Evolutionary conservation across 352 stramenopile species (phyloP), one percentile per base, ranked within the genome.

Genomic region (Phytopythium mirpurense): DNA sequence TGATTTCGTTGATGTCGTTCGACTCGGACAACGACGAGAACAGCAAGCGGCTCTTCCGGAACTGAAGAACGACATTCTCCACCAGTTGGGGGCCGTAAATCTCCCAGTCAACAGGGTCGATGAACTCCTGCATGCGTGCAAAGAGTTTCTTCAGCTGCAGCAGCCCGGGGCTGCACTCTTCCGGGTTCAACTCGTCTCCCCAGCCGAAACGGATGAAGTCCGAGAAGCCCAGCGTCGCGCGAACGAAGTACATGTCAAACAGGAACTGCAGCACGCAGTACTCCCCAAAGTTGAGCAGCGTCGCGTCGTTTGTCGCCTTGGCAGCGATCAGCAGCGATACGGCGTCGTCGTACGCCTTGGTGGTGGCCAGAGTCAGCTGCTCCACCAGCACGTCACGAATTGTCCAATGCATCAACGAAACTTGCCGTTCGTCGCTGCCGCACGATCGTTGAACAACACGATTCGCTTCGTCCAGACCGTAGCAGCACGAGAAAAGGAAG

Each of bases 241-340:
- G 85, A 32, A 95, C 78, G 62, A 93, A 95, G 58, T 95, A 93
- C 75, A 95, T 84, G 53, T 95, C 85, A 49, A 95, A 95, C 9
- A 95, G 67, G 53, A 91, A 91, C 64, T 95, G 85, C 52, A 88
- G 70, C 50, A 89, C 78, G 53, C 79, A 92, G 48, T 69, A 90
- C 60, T 95, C 79, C 27, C 85, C 85, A 58, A 95, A 93, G 44
- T 93, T 90, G 27, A 93, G 60, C 27, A 81, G 62, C 7, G 64
- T 71, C 26, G 73, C 67, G 31, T 62, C 72, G 57, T 85, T 68
- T 14, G 51, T 62, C 5, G 57, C 32, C 60, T 81, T 90, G 0
- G 80, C 72, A 53, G 72, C 43, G 16, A 86, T 56, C 27, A 93
- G 67, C 18, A 82, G 62, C 51, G 74, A 68, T 2, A 93, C 72